Base-by-base conservation (phyloP, 2,329 filamentous ascomycete genomes). In the Aspergillus fructus region DNA sequence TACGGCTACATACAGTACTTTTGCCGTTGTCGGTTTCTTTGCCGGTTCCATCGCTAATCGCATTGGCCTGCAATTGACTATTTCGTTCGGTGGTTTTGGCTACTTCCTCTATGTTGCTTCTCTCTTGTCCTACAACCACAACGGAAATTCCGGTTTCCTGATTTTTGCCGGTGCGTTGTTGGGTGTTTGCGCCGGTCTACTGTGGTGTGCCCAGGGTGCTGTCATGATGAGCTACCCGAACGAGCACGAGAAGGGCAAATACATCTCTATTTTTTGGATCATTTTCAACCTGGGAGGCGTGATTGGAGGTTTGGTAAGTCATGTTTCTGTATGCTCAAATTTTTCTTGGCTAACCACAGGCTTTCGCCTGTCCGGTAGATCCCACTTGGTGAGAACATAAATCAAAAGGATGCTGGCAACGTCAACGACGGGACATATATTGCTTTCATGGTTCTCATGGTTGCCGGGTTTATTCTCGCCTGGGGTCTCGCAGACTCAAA, bases 231-330 rank as follows among this genome's bases (percentile, higher is more conserved):
- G 89, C 41, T 96, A 96, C 73, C 92, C 92, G 2, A 80, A 84
- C 19, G 93, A 96, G 76, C 75, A 85, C 34, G 84, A 85, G 62
- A 96, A 96, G 81, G 93, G 93, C 45, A 87, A 88, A 59, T 96
- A 92, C 74, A 96, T 96, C 72, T 89, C 89, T 59, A 87, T 86
- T 79, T 96, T 96, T 78, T 96, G 93, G 93, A 87, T 92, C 73
- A 96, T 97, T 68, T 97, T 96, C 82, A 96, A 96, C 76, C 75
- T 93, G 58, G 93, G 93, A 66, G 92, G 87, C 67, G 92, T 96
- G 60, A 91, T 97, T 73, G 93, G 93, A 61, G 86, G 88, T 68
- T 71, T 87, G 78, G 83, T 85, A 75, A 71, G 81, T 71, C 49
- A 23, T n/a, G 17, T 24, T 42, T 42, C 12, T 8, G 6, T 12